Evolutionary conservation across 352 stramenopile species (phyloP).

Genomic region (Globisporangium nunn): DNA sequence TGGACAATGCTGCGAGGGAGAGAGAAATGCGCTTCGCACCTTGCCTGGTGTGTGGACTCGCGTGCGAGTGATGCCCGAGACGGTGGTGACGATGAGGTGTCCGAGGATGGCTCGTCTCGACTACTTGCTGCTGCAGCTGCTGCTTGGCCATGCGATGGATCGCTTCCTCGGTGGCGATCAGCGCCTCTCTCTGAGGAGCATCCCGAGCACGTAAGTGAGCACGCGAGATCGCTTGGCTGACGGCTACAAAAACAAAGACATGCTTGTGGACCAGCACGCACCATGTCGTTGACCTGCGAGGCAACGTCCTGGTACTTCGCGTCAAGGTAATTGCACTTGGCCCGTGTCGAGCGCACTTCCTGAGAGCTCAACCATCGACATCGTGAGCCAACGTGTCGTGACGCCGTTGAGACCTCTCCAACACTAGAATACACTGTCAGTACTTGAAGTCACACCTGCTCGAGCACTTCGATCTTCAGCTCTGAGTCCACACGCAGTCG

Average conservation of each 20-base stretch:
- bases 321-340: slow-evolving; percentile 34
- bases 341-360: slow-evolving; percentile 29
- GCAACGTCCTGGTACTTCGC: slow-evolving; percentile 28
- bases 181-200: not conserved
- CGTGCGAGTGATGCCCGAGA: too few relatives aligned
- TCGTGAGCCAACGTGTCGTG: not conserved
- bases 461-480: slow-evolving; percentile 29
- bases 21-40: too few relatives aligned
- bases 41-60: too few relatives aligned
- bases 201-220: not conserved
- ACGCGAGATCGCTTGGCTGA: not conserved
- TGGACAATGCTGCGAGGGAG: too few relatives aligned
- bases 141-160: not conserved
- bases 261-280: slow-evolving; percentile 3
- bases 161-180: not conserved
- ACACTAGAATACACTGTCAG: not conserved
- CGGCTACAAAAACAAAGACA: not conserved
- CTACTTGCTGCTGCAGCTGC: not conserved
- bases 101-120: too few relatives aligned
- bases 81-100: too few relatives aligned
- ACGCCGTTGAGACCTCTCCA: not conserved
- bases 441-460: slow-evolving; percentile 6
- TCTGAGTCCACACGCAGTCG: slow-evolving; percentile 22
- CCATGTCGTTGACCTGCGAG: slow-evolving; percentile 31
- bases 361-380: slow-evolving; percentile 2